phyloP scores from a whole-genome alignment of 2,329 filamentous ascomycete species.

The Cladophialophora exuberans region DNA sequence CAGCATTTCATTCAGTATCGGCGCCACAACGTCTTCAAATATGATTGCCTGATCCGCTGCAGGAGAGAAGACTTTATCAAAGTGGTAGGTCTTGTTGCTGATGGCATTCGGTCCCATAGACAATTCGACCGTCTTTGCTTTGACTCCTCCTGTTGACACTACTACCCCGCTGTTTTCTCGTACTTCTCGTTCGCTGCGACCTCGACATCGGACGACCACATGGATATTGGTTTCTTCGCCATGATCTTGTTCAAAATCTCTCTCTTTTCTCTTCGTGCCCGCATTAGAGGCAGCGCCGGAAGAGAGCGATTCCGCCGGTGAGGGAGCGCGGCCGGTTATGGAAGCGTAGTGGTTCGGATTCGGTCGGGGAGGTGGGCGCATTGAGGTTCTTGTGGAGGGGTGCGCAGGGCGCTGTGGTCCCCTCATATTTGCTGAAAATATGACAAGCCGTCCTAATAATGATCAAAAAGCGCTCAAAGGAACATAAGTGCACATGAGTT shows the following conservation, averaged over 20 bases:
- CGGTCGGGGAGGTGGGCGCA: conserved; percentile 56
- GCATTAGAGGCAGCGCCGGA: conserved; percentile 58
- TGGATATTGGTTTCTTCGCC: conserved; percentile 94
- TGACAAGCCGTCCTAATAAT: background rate
- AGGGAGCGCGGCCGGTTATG: conserved; percentile 59
- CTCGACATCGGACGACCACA: conserved; percentile 92
- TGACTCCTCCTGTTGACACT: conserved; percentile 83
- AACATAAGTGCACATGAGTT: background rate
- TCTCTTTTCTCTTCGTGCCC: conserved; percentile 80
- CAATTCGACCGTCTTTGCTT: conserved; percentile 79
- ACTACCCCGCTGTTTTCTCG: conserved; percentile 94
- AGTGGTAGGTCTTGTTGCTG: conserved; percentile 94
- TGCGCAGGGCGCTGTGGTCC: conserved; percentile 56
- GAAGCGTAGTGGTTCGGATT: conserved; percentile 50
- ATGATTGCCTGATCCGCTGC: conserved; percentile 92
- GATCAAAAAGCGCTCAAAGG: no score
- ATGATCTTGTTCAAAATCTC: conserved; percentile 73
- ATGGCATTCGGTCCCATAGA: conserved; percentile 91
- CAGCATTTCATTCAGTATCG: conserved; percentile 94
- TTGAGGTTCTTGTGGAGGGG: conserved; percentile 52
- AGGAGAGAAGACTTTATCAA: conserved; percentile 95
- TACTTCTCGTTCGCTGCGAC: conserved; percentile 89
- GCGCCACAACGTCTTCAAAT: conserved; percentile 92
- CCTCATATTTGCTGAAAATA: conserved; percentile 50
- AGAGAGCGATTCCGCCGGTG: conserved; percentile 71